A percentile compares a stretch with the other conserved stretches of the same genome.
phyloP scores from a whole-genome alignment of 257 asterid species.

The Gentiana straminea region DNA sequence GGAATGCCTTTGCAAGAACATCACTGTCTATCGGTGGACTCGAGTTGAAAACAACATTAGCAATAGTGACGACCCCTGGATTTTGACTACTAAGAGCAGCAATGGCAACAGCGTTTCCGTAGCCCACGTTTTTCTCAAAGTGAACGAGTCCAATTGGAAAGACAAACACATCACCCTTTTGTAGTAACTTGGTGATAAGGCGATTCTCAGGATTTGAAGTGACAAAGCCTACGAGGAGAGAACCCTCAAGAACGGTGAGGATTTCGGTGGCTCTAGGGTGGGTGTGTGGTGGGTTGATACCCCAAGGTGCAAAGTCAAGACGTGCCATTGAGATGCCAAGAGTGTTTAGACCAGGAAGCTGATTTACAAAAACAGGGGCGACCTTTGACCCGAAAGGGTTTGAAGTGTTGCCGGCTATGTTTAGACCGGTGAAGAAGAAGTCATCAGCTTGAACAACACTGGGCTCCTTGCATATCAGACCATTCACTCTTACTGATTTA shows the following conservation, averaged over 20 bases:
- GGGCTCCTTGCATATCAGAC: constrained; percentile 17
- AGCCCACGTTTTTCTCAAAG: constrained; percentile 1
- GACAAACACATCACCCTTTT: constrained; percentile 6
- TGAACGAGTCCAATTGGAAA: constrained; percentile 9
- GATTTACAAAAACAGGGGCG: background rate
- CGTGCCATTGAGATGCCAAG: constrained; percentile 7
- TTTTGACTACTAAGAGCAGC: constrained; percentile 9
- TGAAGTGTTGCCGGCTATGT: constrained; percentile 17
- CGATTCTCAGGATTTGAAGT: constrained; percentile 7
- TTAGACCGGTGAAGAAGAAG: constrained; percentile 25
- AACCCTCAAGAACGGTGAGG: constrained; percentile 6
- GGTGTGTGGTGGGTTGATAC: constrained; percentile 8
- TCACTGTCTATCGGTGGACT: constrained; percentile 1
- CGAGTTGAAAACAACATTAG: constrained; percentile 4
- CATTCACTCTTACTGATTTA: constrained; percentile 15
- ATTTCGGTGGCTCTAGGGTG: constrained; percentile 13
- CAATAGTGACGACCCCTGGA: background rate
- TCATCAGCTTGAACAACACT: constrained; percentile 6
- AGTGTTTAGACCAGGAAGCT: no score
- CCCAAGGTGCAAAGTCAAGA: background rate
- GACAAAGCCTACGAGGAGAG: background rate
- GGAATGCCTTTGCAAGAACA: constrained; percentile 9
- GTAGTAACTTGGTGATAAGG: constrained; percentile 1
- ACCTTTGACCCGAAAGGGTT: constrained; percentile 15
- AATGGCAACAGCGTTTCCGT: constrained; percentile 4